These are phyloP conservation scores for Flammula alnicola DNA, from an alignment of 1,284 basidiomycete species.

Conservation along the genomic window DNA sequence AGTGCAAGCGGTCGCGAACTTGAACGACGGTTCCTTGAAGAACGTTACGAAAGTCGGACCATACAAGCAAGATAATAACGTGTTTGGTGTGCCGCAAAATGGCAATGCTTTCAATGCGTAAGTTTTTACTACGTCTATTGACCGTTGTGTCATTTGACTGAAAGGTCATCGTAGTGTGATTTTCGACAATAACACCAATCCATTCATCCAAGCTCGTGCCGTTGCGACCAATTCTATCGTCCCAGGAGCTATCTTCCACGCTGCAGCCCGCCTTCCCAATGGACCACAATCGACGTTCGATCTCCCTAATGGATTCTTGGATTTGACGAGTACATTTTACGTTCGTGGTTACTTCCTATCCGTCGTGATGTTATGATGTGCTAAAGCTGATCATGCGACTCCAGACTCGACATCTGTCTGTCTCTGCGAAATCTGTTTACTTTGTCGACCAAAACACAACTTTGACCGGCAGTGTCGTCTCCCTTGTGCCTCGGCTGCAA, in stretches of 20 bases:
- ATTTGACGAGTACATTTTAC: constrained; percentile 53
- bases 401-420: constrained; percentile 57
- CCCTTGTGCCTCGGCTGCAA: constrained; percentile 50
- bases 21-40: constrained; percentile 47
- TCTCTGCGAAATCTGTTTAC: constrained; percentile 59
- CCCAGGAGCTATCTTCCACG: constrained; percentile 59
- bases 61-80: constrained; percentile 48
- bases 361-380: no score
- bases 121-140: constrained; percentile 18
- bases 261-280: constrained; percentile 39
- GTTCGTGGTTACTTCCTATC: constrained; percentile 38
- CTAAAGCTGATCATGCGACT: neutral
- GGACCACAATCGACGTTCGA: constrained; percentile 51
- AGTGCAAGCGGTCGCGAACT: constrained; percentile 47
- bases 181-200: constrained; percentile 43
- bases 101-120: constrained; percentile 63
- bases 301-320: constrained; percentile 51
- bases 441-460: constrained; percentile 47
- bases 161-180: constrained; percentile 42
- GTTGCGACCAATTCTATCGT: constrained; percentile 49
- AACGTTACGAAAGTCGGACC: constrained; percentile 37
- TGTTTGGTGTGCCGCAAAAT: constrained; percentile 47
- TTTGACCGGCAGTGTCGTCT: constrained; percentile 42
- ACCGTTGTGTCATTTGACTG: neutral
- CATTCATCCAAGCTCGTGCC: constrained; percentile 54